Evolutionary conservation across 768 basidiomycete species (phyloP), one percentile per base, ranked within the genome.

Genomic region (Rhizopogon salebrosus): DNA sequence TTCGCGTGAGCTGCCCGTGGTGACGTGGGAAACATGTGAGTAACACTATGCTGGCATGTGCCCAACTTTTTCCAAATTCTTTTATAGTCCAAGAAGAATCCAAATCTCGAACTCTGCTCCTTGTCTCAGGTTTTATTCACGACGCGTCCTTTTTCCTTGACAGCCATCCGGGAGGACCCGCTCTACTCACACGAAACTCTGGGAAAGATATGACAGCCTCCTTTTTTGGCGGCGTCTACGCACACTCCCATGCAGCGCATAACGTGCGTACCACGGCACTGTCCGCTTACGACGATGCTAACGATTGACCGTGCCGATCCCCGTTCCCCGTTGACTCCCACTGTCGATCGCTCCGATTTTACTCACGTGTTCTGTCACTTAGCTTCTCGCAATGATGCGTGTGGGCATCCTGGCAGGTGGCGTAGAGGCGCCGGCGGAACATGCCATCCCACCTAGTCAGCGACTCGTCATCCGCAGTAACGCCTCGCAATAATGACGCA

Each of bases 111-210:
- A 75, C 80, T 3, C 69, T 97, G 51, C 71, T 95, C 38, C 77
- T 92, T 48, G 73, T 95, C 35, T 82, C 85, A 18, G 93, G 93
- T 11, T 94, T 90, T 72, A 87, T 97, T 57, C 91, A 94, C 65
- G 92, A 95, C 57, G 80, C 84, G 18, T 79, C 87, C 3, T 66
- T 76, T 10, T 93, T 94, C 65, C 56, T 84, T 31, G 83, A 86
- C 51, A 75, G 82, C 49, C 89, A 92, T 70, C 93, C 93, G 0
- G 93, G 93, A 22, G 93, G 93, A 14, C 72, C 72, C 37, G 62
- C 71, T 36, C 62, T 88, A 48, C 69, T 97, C 60, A 67, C 72
- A 49, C 70, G 69, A 24, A 82, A 75, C 55, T 75, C 84, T 14
- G 92, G 92, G n/a, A 85, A 83, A 62, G 92, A 95, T 57, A 84